These are phyloP conservation scores for Reutealis trisperma DNA, from an alignment of 345 rosid genomes.

Conservation along the genomic window DNA sequence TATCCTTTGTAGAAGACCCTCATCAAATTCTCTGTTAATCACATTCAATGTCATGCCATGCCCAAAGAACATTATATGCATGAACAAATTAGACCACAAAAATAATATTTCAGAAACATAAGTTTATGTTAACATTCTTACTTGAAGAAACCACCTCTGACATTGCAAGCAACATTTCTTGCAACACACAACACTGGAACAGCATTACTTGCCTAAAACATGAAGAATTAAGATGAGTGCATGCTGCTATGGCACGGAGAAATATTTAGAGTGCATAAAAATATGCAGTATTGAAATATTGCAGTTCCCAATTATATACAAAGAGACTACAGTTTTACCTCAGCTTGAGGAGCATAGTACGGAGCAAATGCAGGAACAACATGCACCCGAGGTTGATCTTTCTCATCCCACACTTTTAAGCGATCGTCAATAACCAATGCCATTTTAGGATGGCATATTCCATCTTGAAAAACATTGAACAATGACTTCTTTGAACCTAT, in stretches of 20 bases:
- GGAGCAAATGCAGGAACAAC: constrained; percentile 99
- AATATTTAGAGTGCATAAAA: background rate
- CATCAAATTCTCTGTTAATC: constrained; percentile 85
- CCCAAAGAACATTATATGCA: constrained; percentile 22
- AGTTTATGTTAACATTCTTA: constrained; percentile 32
- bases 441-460: constrained; percentile 96
- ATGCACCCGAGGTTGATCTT: constrained; percentile 97
- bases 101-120: constrained; percentile 7
- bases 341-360: constrained; percentile 95
- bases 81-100: constrained; percentile 15
- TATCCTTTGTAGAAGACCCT: constrained; percentile 76
- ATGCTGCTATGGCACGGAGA: constrained; percentile 9
- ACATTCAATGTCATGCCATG: constrained; percentile 18
- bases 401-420: constrained; percentile 95
- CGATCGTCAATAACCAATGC: constrained; percentile 97
- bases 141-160: constrained; percentile 97
- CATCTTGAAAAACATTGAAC: constrained; percentile 85
- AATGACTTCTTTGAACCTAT: constrained; percentile 80
- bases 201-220: constrained; percentile 65
- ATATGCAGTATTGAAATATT: constrained; percentile 1
- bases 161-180: constrained; percentile 95
- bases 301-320: constrained; percentile 25
- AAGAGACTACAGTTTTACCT: constrained; percentile 51
- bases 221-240: constrained; percentile 31
- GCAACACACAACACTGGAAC: constrained; percentile 88